These are phyloP conservation scores for Metschnikowia continentalis DNA, from an alignment of 805 yeast genomes.

Conservation along the genomic window DNA sequence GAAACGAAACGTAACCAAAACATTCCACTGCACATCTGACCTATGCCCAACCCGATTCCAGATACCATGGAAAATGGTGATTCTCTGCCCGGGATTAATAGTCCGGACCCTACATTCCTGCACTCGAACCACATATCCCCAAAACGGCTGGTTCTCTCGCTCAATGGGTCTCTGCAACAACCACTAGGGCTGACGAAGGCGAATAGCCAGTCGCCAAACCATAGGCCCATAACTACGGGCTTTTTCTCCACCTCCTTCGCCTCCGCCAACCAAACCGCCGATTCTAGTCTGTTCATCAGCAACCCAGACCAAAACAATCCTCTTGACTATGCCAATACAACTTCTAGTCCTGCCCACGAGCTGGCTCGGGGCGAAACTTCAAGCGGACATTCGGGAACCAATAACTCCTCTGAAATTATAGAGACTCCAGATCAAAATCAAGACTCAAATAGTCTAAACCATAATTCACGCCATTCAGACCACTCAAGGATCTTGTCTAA, in stretches of 20 bases:
- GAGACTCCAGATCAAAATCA: too few relatives aligned
- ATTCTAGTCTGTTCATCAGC: conserved; percentile 19
- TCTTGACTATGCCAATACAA: not conserved
- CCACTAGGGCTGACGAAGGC: not conserved
- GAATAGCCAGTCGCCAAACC: not conserved
- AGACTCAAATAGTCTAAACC: too few relatives aligned
- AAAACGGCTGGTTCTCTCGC: not conserved
- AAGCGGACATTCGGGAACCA: not conserved
- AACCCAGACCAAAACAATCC: conserved; percentile 6
- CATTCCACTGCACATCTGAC: not conserved
- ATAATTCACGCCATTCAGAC: too few relatives aligned
- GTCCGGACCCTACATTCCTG: too few relatives aligned
- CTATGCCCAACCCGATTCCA: not conserved
- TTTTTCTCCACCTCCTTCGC: not conserved
- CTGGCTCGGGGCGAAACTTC: not conserved
- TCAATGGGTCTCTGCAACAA: not conserved
- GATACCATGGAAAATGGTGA: not conserved
- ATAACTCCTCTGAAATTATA: too few relatives aligned
- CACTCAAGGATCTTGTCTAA: not conserved
- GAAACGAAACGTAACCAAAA: conserved; percentile 1
- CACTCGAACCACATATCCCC: too few relatives aligned
- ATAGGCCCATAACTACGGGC: not conserved
- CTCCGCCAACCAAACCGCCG: conserved; percentile 7
- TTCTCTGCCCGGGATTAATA: not conserved
- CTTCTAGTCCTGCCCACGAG: not conserved